Evolutionary conservation across 345 rosid genomes (phyloP).

Genomic region (Kandelia obovata): DNA sequence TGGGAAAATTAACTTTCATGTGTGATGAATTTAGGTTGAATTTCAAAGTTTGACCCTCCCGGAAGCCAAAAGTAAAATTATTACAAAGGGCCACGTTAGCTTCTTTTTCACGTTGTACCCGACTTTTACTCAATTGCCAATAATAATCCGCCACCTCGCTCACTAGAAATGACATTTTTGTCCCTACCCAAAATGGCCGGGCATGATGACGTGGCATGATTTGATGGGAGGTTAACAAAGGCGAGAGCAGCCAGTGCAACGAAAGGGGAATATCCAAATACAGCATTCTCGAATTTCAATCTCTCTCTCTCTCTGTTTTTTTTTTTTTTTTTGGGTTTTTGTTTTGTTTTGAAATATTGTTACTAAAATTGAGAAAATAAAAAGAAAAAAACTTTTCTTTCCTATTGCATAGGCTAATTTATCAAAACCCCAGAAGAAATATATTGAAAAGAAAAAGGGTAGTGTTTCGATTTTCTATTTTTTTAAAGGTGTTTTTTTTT

Average conservation of each 20-base stretch:
- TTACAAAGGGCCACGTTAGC: constrained; percentile 18
- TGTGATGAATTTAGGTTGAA: constrained; percentile 59
- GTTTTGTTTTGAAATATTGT: constrained; percentile 3
- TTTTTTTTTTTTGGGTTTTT: neutral
- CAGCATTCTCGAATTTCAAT: neutral
- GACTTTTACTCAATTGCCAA: constrained; percentile 15
- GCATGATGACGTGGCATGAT: constrained; percentile 21
- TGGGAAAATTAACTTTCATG: constrained; percentile 32
- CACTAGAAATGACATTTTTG: neutral
- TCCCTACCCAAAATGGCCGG: neutral
- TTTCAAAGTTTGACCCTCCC: constrained; percentile 50
- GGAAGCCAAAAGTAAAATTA: constrained; percentile 20
- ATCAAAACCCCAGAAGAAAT: constrained; percentile 17
- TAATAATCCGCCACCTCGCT: constrained; percentile 20
- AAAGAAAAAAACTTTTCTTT: neutral
- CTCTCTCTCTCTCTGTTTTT: constrained; percentile 12
- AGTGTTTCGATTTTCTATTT: neutral
- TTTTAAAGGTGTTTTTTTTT: constrained; percentile 4
- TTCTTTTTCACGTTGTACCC: constrained; percentile 5
- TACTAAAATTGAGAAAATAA: neutral
- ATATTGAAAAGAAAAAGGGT: neutral
- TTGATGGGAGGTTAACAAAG: constrained; percentile 7
- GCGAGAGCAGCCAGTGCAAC: neutral
- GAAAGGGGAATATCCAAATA: constrained; percentile 16
- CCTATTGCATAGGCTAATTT: constrained; percentile 49